A percentile compares a stretch with the other conserved stretches of the same genome.
phyloP scores from a whole-genome alignment of 2,329 filamentous ascomycete species.

The Penicillium vulpinum region DNA sequence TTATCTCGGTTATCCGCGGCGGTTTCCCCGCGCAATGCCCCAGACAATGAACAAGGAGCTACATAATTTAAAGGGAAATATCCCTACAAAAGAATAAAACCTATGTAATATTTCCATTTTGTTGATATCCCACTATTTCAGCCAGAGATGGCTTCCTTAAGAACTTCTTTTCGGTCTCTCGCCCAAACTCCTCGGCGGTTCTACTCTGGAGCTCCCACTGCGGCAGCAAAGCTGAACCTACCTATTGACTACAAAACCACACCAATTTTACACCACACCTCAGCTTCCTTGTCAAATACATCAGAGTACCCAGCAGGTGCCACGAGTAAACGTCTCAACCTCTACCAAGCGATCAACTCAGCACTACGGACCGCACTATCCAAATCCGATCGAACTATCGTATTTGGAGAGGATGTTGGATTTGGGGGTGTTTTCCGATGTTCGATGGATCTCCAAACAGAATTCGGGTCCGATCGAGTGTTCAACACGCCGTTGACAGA shows the following conservation, averaged over 20 bases:
- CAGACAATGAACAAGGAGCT: constrained; percentile 15
- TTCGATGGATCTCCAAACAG: constrained; percentile 84
- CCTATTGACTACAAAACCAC: constrained; percentile 85
- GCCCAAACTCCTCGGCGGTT: constrained; percentile 26
- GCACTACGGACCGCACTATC: constrained; percentile 80
- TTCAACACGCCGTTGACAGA: constrained; percentile 96
- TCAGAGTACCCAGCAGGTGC: constrained; percentile 72
- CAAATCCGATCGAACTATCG: constrained; percentile 78
- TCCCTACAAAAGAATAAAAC: not conserved
- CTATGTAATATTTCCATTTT: constrained; percentile 1
- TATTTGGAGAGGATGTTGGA: constrained; percentile 96
- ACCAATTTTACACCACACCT: constrained; percentile 75
- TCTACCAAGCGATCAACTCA: constrained; percentile 92
- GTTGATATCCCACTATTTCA: not conserved
- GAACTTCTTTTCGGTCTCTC: constrained; percentile 17
- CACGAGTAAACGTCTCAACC: constrained; percentile 81
- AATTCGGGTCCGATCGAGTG: constrained; percentile 82
- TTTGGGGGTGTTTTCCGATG: constrained; percentile 97
- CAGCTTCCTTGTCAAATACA: constrained; percentile 69
- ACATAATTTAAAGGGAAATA: constrained; percentile 14
- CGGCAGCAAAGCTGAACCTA: constrained; percentile 69
- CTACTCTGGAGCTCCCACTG: constrained; percentile 50
- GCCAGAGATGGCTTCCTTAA: constrained; percentile 17
- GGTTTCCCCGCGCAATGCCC: constrained; percentile 26
- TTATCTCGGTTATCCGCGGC: constrained; percentile 31